Evolutionary conservation across 108 stramenopile genomes (phyloP).

Genomic region (Cyclotella choctawhatcheeana): DNA sequence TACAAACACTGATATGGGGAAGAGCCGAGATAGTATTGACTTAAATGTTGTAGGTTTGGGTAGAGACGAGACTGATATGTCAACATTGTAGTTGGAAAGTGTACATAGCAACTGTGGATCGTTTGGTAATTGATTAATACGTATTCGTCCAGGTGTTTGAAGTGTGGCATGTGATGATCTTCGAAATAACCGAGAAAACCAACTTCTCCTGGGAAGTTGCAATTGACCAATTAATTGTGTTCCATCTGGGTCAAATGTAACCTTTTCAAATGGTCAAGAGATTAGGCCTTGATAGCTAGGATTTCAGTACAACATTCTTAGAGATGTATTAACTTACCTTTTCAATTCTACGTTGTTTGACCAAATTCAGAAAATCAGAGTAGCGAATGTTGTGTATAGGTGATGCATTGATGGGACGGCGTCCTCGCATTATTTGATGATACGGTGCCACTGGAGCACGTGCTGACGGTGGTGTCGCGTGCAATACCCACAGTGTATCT

Average conservation of each 20-base stretch:
- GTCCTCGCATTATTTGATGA: background rate
- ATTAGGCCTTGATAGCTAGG: too few relatives aligned
- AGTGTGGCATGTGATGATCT: background rate
- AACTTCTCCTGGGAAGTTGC: background rate
- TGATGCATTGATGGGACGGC: background rate
- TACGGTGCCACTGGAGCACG: background rate
- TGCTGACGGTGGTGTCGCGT: constrained; percentile 1
- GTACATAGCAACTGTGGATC: constrained; percentile 89
- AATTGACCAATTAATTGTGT: constrained; percentile 79
- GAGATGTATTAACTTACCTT: too few relatives aligned
- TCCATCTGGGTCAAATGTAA: constrained; percentile 89
- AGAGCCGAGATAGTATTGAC: constrained; percentile 48
- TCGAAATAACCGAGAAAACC: constrained; percentile 10
- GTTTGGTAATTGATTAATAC: constrained; percentile 89
- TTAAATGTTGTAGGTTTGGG: background rate
- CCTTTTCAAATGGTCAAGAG: too few relatives aligned
- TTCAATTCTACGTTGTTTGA: constrained; percentile 67
- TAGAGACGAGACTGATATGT: constrained; percentile 39
- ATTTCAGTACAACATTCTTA: too few relatives aligned
- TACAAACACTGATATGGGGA: constrained; percentile 80
- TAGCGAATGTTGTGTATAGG: constrained; percentile 66
- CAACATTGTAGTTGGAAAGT: constrained; percentile 84
- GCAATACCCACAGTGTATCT: background rate
- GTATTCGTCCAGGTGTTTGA: constrained; percentile 49
- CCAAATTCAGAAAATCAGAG: constrained; percentile 73